Conservation (phyloP, 306 rosid genomes). For the Vigna hirtella region DNA sequence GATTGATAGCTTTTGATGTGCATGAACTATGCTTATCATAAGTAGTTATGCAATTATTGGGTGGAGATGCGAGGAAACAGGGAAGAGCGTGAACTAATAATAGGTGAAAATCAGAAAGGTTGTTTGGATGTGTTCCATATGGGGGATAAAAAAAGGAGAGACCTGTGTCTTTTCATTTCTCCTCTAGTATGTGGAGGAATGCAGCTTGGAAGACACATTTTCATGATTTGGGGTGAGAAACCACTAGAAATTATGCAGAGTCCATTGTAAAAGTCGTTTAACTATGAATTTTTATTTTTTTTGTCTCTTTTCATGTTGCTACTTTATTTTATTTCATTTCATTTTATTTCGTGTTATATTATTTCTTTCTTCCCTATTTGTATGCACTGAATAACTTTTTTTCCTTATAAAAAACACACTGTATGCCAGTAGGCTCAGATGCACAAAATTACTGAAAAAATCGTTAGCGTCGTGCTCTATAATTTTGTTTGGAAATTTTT, state of each 20-base stretch:
- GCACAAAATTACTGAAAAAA: constrained; percentile 12
- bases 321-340: too few relatives aligned
- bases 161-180: neutral
- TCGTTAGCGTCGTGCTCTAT: neutral
- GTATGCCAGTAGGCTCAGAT: neutral
- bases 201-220: neutral
- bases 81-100: neutral
- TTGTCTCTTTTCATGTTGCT: neutral
- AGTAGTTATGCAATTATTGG: constrained; percentile 28
- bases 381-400: neutral
- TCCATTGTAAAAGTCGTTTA: neutral
- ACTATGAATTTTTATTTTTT: neutral
- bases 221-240: neutral
- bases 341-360: neutral
- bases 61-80: neutral
- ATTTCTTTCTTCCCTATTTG: neutral
- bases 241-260: neutral
- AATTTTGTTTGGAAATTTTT: neutral
- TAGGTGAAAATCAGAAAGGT: neutral
- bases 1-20: neutral
- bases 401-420: neutral
- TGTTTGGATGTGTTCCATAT: neutral
- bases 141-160: neutral
- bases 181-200: neutral
- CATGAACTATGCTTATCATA: constrained; percentile 4